phyloP scores from a whole-genome alignment of 148 eudicot species.

The Silene conica region DNA sequence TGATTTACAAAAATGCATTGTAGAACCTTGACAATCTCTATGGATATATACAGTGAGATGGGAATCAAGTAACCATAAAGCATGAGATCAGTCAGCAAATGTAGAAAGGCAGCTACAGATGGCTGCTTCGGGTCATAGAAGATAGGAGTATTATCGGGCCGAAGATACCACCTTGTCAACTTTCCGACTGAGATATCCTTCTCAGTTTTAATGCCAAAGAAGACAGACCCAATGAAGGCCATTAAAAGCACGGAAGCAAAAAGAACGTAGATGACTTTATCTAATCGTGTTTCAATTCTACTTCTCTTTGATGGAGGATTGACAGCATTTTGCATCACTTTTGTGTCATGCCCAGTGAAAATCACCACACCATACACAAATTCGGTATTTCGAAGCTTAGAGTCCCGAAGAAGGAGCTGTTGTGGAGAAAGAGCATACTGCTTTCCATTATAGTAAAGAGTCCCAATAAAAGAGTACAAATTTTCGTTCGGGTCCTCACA shows the following conservation, averaged over 20 bases:
- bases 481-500: conserved; percentile 53
- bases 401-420: conserved; percentile 46
- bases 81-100: conserved; percentile 46
- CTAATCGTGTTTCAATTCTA: conserved; percentile 42
- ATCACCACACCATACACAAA: conserved; percentile 37
- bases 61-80: conserved; percentile 48
- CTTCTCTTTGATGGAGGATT: conserved; percentile 50
- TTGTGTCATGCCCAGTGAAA: conserved; percentile 49
- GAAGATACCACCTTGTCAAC: conserved; percentile 44
- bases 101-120: conserved; percentile 39
- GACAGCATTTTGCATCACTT: conserved; percentile 48
- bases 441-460: conserved; percentile 29
- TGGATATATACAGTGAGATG: conserved; percentile 45
- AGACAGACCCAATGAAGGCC: conserved; percentile 37
- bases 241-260: conserved; percentile 34
- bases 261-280: conserved; percentile 41
- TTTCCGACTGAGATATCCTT: conserved; percentile 30
- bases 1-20: conserved; percentile 43
- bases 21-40: conserved; percentile 46
- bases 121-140: conserved; percentile 39
- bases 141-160: conserved; percentile 34
- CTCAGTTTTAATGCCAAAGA: conserved; percentile 40
- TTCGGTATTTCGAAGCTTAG: conserved; percentile 51
- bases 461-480: conserved; percentile 43
- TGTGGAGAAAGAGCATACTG: conserved; percentile 43